phyloP scores from a whole-genome alignment of 1,139 yeast genomes.

The Yamadazyma trypodendri region DNA sequence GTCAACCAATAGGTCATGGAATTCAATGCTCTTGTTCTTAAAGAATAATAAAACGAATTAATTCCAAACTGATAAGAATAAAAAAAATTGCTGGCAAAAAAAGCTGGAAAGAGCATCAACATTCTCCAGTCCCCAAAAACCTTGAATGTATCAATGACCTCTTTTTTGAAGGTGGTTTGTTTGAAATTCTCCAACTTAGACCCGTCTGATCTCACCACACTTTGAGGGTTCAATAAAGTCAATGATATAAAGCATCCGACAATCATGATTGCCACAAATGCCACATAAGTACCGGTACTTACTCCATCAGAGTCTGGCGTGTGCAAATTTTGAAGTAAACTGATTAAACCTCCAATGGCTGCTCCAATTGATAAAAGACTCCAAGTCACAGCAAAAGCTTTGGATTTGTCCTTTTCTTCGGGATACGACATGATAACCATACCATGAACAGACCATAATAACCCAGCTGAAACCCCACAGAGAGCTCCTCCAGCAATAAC shows the following conservation, averaged over 20 bases:
- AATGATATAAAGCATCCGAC: conserved; percentile 18
- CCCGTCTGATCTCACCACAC: conserved; percentile 18
- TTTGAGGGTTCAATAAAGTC: conserved; percentile 20
- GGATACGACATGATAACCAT: conserved; percentile 22
- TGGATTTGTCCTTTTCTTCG: conserved; percentile 21
- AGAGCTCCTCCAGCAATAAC: conserved; percentile 19
- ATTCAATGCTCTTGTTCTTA: conserved; percentile 59
- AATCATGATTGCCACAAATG: conserved; percentile 20
- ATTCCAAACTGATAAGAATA: conserved; percentile 61
- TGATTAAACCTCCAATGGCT: conserved; percentile 21
- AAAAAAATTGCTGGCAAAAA: conserved; percentile 61
- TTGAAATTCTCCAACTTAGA: conserved; percentile 25
- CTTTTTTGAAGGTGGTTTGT: conserved; percentile 41
- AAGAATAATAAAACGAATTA: conserved; percentile 53
- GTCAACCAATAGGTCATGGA: conserved; percentile 58
- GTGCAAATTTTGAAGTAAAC: conserved; percentile 17
- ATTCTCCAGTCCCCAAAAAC: conserved; percentile 33
- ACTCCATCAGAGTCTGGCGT: conserved; percentile 15
- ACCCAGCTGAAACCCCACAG: conserved; percentile 20
- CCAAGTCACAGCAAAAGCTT: conserved; percentile 18
- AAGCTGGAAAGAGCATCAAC: conserved; percentile 52
- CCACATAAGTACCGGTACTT: conserved; percentile 21
- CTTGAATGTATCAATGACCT: conserved; percentile 39
- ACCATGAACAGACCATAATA: conserved; percentile 23
- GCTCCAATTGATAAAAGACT: conserved; percentile 21